phyloP scores from a whole-genome alignment of 441 rosid genomes.

The Adansonia grandidieri region DNA sequence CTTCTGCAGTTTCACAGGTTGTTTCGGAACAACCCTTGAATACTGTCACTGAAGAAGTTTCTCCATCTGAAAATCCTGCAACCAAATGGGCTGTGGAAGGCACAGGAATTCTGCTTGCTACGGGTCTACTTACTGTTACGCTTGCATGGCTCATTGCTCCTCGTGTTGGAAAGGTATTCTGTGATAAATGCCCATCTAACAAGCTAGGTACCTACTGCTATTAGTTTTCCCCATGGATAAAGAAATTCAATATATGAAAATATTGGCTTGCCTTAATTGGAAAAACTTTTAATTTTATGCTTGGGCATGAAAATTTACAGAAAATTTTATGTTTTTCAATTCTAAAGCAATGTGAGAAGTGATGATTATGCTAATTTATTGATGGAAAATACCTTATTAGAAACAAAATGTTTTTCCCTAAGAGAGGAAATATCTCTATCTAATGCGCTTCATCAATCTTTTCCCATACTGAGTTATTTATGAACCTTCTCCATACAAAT shows the following conservation, averaged over 20 bases:
- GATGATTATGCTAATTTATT: neutral
- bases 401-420: neutral
- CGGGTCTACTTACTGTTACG: conserved; percentile 85
- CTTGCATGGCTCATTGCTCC: conserved; percentile 97
- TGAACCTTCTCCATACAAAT: neutral
- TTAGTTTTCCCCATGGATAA: neutral
- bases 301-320: conserved; percentile 17
- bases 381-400: conserved; percentile 1
- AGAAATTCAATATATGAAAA: conserved; percentile 8
- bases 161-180: conserved; percentile 84
- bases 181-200: neutral
- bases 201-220: conserved; percentile 14
- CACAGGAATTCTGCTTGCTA: conserved; percentile 88
- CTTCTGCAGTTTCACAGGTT: conserved; percentile 54
- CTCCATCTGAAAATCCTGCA: conserved; percentile 64
- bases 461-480: neutral
- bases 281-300: neutral
- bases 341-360: neutral
- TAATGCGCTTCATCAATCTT: neutral
- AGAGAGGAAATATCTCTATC: conserved; percentile 9
- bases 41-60: conserved; percentile 50
- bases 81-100: conserved; percentile 97
- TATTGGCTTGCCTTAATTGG: neutral
- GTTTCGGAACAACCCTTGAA: conserved; percentile 63
- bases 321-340: neutral